These are phyloP conservation scores for Escallonia herrerae DNA, from an alignment of 129 eudicot species.

Conservation along the genomic window DNA sequence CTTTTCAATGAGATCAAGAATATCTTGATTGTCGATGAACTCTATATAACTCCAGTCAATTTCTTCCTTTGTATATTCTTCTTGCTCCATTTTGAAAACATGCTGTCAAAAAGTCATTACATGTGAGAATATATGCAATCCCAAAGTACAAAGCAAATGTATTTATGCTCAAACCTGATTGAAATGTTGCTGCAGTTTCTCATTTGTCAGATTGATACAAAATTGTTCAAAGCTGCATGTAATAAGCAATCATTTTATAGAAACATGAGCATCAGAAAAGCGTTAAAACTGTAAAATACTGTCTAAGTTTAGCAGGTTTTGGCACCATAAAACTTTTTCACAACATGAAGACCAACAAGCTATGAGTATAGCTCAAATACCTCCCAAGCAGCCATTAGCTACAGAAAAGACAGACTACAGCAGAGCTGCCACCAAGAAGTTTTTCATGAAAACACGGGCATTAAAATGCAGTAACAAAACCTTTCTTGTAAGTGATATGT, in stretches of 20 bases:
- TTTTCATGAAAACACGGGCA: too few species aligned
- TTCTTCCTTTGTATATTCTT: conserved; percentile 78
- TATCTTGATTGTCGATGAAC: conserved; percentile 81
- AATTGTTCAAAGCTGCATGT: conserved; percentile 94
- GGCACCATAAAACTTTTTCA: conserved; percentile 5
- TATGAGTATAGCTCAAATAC: background rate
- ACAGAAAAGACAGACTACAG: background rate
- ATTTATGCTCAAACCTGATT: conserved; percentile 58
- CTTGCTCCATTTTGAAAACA: conserved; percentile 98
- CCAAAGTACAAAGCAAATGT: conserved; percentile 3
- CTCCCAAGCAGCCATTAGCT: background rate
- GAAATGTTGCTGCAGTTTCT: conserved; percentile 96
- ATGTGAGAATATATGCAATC: too few species aligned
- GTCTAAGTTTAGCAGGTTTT: conserved; percentile 11
- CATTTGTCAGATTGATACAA: conserved; percentile 85
- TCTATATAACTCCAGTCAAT: conserved; percentile 97
- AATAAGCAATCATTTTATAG: conserved; percentile 7
- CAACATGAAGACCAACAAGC: conserved; percentile 1
- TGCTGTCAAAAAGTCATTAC: conserved; percentile 44
- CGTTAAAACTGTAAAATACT: background rate
- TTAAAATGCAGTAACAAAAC: too few species aligned
- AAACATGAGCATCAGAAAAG: conserved; percentile 4
- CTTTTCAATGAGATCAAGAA: conserved; percentile 95
- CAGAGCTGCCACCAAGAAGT: background rate
- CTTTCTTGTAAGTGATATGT: too few species aligned